These are phyloP conservation scores for Boletus insuetus DNA, from an alignment of 768 basidiomycete genomes.

Conservation along the genomic window DNA sequence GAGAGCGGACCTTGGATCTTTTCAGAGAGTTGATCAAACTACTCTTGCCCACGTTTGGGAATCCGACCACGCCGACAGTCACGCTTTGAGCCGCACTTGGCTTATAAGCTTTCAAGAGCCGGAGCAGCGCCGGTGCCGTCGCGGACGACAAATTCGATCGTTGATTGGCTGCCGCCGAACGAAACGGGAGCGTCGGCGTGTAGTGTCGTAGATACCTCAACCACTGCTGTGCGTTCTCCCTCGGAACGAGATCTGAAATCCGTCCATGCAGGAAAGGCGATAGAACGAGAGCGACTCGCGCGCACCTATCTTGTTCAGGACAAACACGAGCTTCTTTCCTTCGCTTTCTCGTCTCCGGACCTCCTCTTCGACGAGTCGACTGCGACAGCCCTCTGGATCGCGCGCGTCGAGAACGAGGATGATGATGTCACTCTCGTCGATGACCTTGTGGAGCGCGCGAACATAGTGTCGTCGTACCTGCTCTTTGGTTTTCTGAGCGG, in stretches of 20 bases:
- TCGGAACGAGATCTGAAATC: constrained; percentile 77
- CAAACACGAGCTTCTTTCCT: constrained; percentile 90
- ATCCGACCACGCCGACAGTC: constrained; percentile 91
- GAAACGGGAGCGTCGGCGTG: constrained; percentile 92
- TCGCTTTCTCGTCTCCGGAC: constrained; percentile 81
- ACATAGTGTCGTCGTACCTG: constrained; percentile 73
- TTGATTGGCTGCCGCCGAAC: constrained; percentile 72
- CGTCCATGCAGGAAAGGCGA: neutral
- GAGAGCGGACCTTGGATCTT: constrained; percentile 63
- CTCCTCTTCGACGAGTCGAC: constrained; percentile 91
- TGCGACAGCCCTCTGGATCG: constrained; percentile 93
- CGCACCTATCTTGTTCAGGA: constrained; percentile 96
- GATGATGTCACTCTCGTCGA: constrained; percentile 90
- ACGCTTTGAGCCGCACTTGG: constrained; percentile 62
- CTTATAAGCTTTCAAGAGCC: constrained; percentile 81
- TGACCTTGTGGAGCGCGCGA: constrained; percentile 83
- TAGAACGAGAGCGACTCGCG: neutral
- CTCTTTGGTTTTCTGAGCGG: constrained; percentile 55
- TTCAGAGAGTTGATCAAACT: constrained; percentile 92
- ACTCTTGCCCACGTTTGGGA: constrained; percentile 97
- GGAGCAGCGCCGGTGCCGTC: constrained; percentile 73
- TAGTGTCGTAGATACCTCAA: constrained; percentile 87
- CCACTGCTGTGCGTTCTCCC: constrained; percentile 87
- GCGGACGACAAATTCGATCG: constrained; percentile 77
- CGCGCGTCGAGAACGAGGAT: constrained; percentile 90